Evolutionary conservation across 2,329 filamentous ascomycete species (phyloP).

Genomic region (Verticillium albo-atrum): DNA sequence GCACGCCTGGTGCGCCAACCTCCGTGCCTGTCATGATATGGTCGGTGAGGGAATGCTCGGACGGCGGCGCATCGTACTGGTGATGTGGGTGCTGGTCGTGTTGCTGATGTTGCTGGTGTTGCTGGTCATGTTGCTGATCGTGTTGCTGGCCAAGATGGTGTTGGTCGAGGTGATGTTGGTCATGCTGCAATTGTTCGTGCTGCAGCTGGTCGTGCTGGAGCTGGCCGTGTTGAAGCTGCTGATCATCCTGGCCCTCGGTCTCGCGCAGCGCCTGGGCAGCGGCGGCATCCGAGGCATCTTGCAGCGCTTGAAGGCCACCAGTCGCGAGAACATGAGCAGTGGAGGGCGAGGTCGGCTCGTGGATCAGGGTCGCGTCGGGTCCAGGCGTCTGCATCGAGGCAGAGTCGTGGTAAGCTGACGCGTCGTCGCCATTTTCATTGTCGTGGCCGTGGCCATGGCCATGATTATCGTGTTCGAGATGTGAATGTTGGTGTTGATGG

Average conservation of each 20-base stretch:
- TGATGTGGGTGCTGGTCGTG: constrained; percentile 24
- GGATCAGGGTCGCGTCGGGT: constrained; percentile 1
- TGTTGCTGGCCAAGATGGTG: constrained; percentile 1
- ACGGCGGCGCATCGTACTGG: constrained; percentile 29
- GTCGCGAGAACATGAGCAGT: not conserved
- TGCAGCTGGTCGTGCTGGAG: not conserved
- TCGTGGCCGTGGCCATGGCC: not conserved
- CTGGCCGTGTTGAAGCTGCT: not conserved
- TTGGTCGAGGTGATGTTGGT: not conserved
- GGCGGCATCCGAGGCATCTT: not conserved
- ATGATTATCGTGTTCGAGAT: not conserved
- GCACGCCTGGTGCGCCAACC: not conserved
- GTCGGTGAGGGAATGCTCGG: not conserved
- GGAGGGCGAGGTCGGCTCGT: constrained; percentile 2
- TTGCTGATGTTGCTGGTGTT: not conserved
- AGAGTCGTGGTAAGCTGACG: not conserved
- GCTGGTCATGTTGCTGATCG: not conserved
- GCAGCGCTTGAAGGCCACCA: constrained; percentile 3
- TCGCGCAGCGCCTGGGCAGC: not conserved
- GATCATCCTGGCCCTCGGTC: constrained; percentile 2
- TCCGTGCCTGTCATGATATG: not conserved
- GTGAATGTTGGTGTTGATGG: not conserved
- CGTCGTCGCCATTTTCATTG: not conserved
- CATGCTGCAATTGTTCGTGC: not conserved
- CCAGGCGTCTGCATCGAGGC: not conserved